These are phyloP conservation scores for Kurtzmaniella fragi DNA, from an alignment of 805 yeast species.

Conservation along the genomic window DNA sequence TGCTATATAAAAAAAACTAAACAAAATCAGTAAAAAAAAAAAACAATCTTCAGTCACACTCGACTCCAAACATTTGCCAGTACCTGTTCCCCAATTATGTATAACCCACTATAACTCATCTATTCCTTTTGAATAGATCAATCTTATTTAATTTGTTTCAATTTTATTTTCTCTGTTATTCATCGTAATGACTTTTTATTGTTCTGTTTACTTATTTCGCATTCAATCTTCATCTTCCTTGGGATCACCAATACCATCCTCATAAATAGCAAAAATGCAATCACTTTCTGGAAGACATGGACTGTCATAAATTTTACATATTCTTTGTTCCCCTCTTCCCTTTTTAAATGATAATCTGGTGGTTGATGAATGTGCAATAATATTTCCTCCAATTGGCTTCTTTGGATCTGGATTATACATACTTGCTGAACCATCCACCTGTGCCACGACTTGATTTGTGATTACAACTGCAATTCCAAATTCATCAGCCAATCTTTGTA, in stretches of 20 bases:
- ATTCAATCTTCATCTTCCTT: slow-evolving; percentile 51
- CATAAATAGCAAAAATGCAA: slow-evolving; percentile 91
- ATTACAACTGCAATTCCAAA: slow-evolving; percentile 96
- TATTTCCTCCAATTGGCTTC: slow-evolving; percentile 97
- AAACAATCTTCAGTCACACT: no score
- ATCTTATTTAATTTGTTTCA: background rate
- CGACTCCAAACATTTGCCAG: no score
- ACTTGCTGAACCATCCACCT: slow-evolving; percentile 85
- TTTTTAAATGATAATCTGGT: slow-evolving; percentile 87
- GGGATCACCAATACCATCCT: slow-evolving; percentile 96
- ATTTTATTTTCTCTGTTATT: background rate
- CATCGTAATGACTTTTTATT: background rate
- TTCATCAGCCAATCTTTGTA: slow-evolving; percentile 93
- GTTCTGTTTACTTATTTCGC: background rate
- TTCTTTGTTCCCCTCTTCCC: slow-evolving; percentile 88
- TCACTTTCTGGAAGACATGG: slow-evolving; percentile 97
- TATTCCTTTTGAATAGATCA: no score
- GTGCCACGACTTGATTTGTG: slow-evolving; percentile 92
- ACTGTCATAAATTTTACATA: slow-evolving; percentile 91
- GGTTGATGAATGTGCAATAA: slow-evolving; percentile 94
- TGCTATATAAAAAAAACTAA: no score
- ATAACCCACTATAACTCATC: no score
- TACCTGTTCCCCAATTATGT: no score
- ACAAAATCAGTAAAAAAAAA: no score
- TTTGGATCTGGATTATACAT: slow-evolving; percentile 93